Conservation (phyloP, 1,139 yeast species). For the Geotrichum phurueaensis region DNA sequence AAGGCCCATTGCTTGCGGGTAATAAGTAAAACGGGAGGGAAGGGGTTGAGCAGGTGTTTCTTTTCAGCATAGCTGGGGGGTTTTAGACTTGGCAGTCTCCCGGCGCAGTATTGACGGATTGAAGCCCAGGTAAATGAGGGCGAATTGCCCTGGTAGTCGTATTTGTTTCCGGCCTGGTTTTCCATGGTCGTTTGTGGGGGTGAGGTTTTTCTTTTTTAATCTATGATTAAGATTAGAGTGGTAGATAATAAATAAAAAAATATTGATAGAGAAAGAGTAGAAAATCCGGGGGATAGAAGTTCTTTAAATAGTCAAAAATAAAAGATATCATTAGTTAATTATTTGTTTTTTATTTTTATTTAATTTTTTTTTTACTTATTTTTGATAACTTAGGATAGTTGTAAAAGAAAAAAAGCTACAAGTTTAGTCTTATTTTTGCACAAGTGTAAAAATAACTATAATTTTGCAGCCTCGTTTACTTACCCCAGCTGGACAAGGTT, state of each 20-base stretch:
- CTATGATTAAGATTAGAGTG: neutral
- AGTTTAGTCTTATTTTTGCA: neutral
- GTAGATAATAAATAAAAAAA: neutral
- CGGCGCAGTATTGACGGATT: slow-evolving; percentile 36
- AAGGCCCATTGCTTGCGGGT: slow-evolving; percentile 51
- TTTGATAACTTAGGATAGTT: neutral
- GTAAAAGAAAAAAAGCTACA: neutral
- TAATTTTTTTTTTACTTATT: neutral
- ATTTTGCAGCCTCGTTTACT: neutral
- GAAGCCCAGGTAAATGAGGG: slow-evolving; percentile 22
- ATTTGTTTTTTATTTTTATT: neutral
- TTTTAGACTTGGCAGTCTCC: slow-evolving; percentile 41
- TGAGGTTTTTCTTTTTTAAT: neutral
- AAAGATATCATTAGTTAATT: too few species aligned
- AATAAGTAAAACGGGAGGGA: slow-evolving; percentile 46
- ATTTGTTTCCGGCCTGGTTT: neutral
- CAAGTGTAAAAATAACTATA: neutral
- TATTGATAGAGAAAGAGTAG: neutral
- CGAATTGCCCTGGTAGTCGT: slow-evolving; percentile 3
- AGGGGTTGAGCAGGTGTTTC: slow-evolving; percentile 44
- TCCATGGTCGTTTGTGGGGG: neutral
- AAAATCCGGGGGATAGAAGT: neutral
- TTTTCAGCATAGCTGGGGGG: slow-evolving; percentile 36
- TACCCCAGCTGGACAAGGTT: neutral
- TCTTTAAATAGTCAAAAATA: neutral